Evolutionary conservation across 2,329 filamentous ascomycete genomes (phyloP).

Genomic region (Neurospora crassa): DNA sequence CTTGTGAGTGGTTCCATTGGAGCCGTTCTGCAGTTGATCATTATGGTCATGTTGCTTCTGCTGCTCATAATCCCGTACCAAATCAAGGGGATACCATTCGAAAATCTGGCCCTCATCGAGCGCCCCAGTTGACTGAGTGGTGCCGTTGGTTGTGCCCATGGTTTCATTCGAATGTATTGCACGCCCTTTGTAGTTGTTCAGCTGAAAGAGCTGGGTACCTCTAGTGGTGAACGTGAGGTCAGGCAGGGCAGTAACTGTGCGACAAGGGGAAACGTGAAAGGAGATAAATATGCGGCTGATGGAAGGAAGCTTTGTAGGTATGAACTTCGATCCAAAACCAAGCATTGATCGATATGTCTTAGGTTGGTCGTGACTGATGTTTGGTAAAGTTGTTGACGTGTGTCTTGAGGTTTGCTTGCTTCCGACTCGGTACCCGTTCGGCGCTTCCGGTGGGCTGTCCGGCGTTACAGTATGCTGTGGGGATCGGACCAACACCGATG

Average conservation of each 20-base stretch:
- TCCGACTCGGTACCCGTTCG: neutral
- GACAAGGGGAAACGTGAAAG: neutral
- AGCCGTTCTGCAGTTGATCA: neutral
- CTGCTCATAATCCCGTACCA: constrained; percentile 4
- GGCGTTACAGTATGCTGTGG: neutral
- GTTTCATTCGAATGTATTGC: neutral
- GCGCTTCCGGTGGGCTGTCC: neutral
- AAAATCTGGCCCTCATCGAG: neutral
- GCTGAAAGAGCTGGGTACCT: neutral
- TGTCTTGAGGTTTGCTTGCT: neutral
- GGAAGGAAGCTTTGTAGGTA: too few relatives aligned
- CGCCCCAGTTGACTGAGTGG: neutral
- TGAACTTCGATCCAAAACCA: neutral
- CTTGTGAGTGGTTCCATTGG: neutral
- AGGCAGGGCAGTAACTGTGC: neutral
- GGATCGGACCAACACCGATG: neutral
- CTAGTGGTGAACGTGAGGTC: neutral
- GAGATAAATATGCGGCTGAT: too few relatives aligned
- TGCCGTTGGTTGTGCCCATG: constrained; percentile 1
- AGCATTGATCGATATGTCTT: neutral
- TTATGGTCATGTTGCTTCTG: neutral
- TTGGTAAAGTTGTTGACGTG: neutral
- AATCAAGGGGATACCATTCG: constrained; percentile 12
- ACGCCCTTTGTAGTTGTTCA: neutral
- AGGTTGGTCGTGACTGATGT: neutral